These are phyloP conservation scores for Aegilops tauschii DNA, from an alignment of 176 grass and related monocot genomes.

Conservation along the genomic window DNA sequence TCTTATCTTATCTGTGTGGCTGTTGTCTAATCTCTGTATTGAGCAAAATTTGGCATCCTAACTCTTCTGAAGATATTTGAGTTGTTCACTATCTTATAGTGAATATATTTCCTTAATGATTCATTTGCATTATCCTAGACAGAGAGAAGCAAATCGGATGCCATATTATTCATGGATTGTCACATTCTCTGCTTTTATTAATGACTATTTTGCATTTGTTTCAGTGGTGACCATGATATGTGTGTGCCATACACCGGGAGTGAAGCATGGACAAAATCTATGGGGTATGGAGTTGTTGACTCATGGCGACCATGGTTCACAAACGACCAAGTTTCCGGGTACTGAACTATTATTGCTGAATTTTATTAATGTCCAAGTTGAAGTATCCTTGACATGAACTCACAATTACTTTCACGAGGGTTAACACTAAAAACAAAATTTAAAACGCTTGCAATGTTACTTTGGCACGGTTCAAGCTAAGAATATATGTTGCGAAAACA, in stretches of 20 bases:
- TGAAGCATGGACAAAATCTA: conserved; percentile 80
- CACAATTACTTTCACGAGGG: neutral
- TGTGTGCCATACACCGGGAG: conserved; percentile 83
- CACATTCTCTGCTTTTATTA: neutral
- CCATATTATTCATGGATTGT: neutral
- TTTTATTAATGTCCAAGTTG: neutral
- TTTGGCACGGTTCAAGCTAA: neutral
- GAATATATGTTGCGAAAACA: neutral
- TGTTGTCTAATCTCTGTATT: neutral
- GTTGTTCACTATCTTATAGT: neutral
- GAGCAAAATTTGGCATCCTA: neutral
- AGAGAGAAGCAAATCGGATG: neutral
- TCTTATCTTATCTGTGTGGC: neutral
- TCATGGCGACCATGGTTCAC: conserved; percentile 71
- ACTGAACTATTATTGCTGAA: conserved; percentile 19
- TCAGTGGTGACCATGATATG: conserved; percentile 97
- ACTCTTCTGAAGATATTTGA: neutral
- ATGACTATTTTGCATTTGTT: conserved; percentile 6
- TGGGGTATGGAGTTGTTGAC: conserved; percentile 67
- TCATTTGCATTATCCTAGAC: neutral
- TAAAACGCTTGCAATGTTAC: neutral
- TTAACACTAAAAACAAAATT: neutral
- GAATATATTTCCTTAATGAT: neutral
- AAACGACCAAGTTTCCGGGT: conserved; percentile 85
- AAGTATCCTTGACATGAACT: conserved; percentile 19